Percentiles rank a stretch among this genome's conserved stretches.
Evolutionary conservation across 1,284 basidiomycete species (phyloP).

Genomic region (Sporisorium scitamineum): DNA sequence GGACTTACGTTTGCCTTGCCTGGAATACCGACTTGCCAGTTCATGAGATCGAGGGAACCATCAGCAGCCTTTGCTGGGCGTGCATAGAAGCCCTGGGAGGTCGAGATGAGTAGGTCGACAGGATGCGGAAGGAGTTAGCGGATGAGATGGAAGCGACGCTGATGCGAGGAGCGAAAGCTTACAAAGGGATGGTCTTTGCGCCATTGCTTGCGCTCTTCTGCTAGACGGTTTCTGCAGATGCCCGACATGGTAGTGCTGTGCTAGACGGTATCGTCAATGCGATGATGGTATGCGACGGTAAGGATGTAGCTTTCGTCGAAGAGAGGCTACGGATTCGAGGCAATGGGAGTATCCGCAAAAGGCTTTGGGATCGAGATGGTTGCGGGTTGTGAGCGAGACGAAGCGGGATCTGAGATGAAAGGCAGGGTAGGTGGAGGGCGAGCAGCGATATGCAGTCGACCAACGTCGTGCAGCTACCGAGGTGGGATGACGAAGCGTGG

Average conservation of each 20-base stretch:
- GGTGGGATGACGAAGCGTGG: not conserved
- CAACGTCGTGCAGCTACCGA: not conserved
- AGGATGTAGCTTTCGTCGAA: not conserved
- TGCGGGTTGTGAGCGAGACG: not conserved
- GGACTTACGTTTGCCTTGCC: slow-evolving; percentile 69
- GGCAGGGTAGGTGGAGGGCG: slow-evolving; percentile 3
- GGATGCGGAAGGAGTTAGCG: not conserved
- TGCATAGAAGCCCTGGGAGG: slow-evolving; percentile 89
- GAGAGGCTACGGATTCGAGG: not conserved
- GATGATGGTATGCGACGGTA: not conserved
- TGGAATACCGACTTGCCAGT: slow-evolving; percentile 88
- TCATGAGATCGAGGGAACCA: slow-evolving; percentile 94
- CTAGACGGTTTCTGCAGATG: slow-evolving; percentile 73
- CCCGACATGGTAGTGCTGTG: slow-evolving; percentile 35
- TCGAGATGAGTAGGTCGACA: not conserved
- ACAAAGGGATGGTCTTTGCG: slow-evolving; percentile 99
- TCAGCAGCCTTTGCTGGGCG: slow-evolving; percentile 88
- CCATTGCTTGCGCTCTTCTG: slow-evolving; percentile 99
- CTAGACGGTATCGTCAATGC: not conserved
- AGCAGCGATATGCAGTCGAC: slow-evolving; percentile 6
- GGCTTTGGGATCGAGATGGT: not conserved
- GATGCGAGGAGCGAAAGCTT: slow-evolving; percentile 70
- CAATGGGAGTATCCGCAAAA: too few relatives aligned
- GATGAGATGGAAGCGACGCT: not conserved
- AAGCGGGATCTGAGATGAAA: not conserved